Conservation (phyloP, 768 basidiomycete species). For the Lactifluus pinguis region DNA sequence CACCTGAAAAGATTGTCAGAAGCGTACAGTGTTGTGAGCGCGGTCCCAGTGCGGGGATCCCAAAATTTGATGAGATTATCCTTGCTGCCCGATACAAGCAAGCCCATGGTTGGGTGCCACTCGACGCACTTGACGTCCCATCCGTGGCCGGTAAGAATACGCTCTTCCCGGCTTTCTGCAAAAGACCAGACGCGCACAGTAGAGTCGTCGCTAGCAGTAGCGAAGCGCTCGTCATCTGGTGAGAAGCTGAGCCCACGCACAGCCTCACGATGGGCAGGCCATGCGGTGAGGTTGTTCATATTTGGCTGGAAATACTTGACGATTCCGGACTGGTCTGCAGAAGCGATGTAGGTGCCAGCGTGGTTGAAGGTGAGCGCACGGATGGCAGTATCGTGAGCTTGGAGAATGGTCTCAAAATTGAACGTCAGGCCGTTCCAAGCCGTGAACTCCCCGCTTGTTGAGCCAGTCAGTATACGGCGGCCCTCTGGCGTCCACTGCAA, state of each 20-base stretch:
- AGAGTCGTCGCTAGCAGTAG: conserved; percentile 92
- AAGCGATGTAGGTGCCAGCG: conserved; percentile 87
- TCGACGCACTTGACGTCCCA: conserved; percentile 99
- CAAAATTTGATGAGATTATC: conserved; percentile 99
- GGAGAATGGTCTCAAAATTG: conserved; percentile 99
- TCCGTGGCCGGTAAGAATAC: conserved; percentile 87
- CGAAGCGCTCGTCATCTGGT: conserved; percentile 86
- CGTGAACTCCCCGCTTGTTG: conserved; percentile 95
- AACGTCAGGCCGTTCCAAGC: conserved; percentile 91
- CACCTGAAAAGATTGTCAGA: background rate
- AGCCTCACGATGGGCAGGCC: conserved; percentile 69
- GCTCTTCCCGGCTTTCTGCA: conserved; percentile 83
- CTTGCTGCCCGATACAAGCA: conserved; percentile 92
- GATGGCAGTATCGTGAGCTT: conserved; percentile 93
- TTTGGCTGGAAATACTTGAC: conserved; percentile 99
- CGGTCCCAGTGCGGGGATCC: conserved; percentile 92
- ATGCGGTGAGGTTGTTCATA: conserved; percentile 96
- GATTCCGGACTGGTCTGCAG: conserved; percentile 85
- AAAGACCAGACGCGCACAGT: conserved; percentile 95
- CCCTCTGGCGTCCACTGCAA: conserved; percentile 95
- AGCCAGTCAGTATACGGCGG: conserved; percentile 86
- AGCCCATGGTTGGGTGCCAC: conserved; percentile 97
- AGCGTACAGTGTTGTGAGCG: conserved; percentile 80
- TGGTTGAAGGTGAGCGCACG: conserved; percentile 54
- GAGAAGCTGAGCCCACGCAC: no score